Evolutionary conservation across 73 alveolate species (phyloP).

Genomic region (Paramecium pentaurelia): DNA sequence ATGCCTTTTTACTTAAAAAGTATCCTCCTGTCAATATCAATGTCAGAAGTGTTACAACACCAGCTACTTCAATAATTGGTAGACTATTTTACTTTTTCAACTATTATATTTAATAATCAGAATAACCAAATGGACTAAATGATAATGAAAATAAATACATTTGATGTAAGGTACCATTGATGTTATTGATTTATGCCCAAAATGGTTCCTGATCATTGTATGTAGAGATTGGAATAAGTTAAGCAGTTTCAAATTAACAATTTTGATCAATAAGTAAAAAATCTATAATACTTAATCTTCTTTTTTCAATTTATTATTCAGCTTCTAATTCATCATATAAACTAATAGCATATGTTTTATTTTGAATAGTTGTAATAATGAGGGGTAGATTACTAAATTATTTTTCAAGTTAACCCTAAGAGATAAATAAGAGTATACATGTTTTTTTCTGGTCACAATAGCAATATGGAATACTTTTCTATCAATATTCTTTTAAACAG

Average conservation of each 20-base stretch:
- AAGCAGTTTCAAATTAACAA: background rate
- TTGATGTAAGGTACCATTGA: background rate
- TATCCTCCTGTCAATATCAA: background rate
- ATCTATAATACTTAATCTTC: background rate
- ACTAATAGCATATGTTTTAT: slow-evolving; percentile 1
- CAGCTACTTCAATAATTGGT: background rate
- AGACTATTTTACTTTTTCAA: background rate
- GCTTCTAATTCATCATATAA: background rate
- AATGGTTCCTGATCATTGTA: background rate
- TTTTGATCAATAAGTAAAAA: background rate
- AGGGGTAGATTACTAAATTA: background rate
- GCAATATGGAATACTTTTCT: slow-evolving; percentile 34
- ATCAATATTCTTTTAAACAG: background rate
- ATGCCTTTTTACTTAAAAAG: background rate
- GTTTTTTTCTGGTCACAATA: background rate
- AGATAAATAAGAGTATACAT: background rate
- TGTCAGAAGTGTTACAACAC: background rate
- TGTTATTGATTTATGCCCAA: background rate
- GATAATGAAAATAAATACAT: background rate
- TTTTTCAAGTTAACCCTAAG: background rate
- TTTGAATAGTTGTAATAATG: background rate
- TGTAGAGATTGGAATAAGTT: background rate
- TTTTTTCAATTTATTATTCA: background rate
- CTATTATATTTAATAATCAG: background rate
- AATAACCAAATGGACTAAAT: slow-evolving; percentile 28